Conservation (phyloP, 768 basidiomycete genomes). For the Lentinula sp. region DNA sequence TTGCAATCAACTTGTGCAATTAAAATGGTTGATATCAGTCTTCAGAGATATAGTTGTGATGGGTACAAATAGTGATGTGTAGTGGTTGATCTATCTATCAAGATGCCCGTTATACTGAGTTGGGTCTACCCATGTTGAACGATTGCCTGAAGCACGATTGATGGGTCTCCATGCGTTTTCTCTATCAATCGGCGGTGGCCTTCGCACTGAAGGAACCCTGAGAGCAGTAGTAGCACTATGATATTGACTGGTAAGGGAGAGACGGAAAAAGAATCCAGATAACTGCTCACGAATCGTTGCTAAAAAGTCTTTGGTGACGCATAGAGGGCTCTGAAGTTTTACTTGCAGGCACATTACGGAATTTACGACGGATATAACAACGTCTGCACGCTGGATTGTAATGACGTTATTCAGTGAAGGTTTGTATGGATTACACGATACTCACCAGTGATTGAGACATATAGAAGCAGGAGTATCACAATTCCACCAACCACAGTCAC, state of each 20-base stretch:
- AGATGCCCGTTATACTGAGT: background rate
- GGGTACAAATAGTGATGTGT: too few relatives aligned
- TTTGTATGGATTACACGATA: background rate
- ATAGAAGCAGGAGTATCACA: conserved; percentile 53
- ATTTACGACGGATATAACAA: background rate
- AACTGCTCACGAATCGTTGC: background rate
- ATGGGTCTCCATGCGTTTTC: background rate
- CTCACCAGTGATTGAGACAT: conserved; percentile 39
- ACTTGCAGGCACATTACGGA: background rate
- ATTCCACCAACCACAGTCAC: conserved; percentile 69
- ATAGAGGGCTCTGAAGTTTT: background rate
- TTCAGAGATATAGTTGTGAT: too few relatives aligned
- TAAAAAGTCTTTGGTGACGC: conserved; percentile 1
- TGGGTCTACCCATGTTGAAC: background rate
- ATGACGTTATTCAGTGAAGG: background rate
- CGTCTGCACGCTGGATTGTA: background rate
- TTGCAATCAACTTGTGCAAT: too few relatives aligned
- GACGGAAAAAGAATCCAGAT: background rate
- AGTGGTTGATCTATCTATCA: background rate
- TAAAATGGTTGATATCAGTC: too few relatives aligned
- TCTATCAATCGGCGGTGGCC: background rate
- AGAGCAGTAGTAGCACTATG: background rate
- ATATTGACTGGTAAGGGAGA: background rate
- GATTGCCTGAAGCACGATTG: background rate
- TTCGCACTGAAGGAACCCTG: background rate